A percentile compares a stretch with the other conserved stretches of the same genome.
These are phyloP conservation scores for Suillus clintonianus DNA, from an alignment of 768 basidiomycete species.

Conservation along the genomic window DNA sequence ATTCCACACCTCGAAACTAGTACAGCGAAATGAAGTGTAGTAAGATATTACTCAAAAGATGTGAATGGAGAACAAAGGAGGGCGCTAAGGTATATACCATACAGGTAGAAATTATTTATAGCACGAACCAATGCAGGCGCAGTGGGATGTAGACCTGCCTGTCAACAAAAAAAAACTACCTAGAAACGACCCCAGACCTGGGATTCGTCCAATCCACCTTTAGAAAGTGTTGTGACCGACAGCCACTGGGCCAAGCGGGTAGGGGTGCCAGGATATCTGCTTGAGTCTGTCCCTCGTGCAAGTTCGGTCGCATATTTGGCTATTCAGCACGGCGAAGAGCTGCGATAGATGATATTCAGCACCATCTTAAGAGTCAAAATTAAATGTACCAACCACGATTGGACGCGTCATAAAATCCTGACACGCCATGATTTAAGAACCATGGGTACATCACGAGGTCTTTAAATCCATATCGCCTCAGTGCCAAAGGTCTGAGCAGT, in stretches of 20 bases:
- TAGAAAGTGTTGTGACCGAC: neutral
- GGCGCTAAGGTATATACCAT: too few species aligned
- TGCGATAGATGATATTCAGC: neutral
- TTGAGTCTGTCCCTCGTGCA: neutral
- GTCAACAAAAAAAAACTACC: too few species aligned
- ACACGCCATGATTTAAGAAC: constrained; percentile 11
- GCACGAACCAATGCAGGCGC: too few species aligned
- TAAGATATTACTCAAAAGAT: too few species aligned
- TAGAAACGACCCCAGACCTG: neutral
- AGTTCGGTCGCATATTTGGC: neutral
- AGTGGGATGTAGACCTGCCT: too few species aligned
- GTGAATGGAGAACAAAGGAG: too few species aligned
- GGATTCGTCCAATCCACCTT: constrained; percentile 1
- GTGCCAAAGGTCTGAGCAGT: neutral
- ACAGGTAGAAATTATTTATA: too few species aligned
- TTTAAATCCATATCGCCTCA: neutral
- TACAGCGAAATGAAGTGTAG: too few species aligned
- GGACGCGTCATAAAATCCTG: constrained; percentile 23
- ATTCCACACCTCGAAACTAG: too few species aligned
- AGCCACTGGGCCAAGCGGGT: neutral
- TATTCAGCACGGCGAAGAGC: neutral
- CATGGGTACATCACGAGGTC: constrained; percentile 1
- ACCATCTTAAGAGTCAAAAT: neutral
- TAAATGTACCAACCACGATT: constrained; percentile 17
- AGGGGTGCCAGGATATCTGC: neutral